Base-by-base conservation (phyloP, 2,329 filamentous ascomycete genomes). In the Trichophyton simii region DNA sequence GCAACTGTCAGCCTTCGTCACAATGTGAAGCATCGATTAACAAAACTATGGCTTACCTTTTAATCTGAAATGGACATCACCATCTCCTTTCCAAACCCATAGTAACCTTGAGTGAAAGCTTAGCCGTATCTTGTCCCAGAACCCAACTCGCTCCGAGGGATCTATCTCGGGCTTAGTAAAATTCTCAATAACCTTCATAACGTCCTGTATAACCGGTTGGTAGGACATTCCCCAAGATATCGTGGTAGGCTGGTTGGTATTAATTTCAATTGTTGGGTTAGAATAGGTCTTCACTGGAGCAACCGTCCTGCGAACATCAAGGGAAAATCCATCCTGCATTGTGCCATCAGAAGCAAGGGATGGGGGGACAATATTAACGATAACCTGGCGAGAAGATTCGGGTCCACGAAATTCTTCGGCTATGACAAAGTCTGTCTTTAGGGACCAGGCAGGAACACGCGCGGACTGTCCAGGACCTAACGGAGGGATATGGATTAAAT, bases 121-220 rank as follows among this genome's bases (percentile, higher is more conserved):
- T 42, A 99, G 81, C 60, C 94, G 83, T 59, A 99, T 91, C 79
- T 99, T 99, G 76, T 99, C 94, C 94, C 94, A 99, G 77, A 99
- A 99, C 2, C 94, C 94, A 55, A 95, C 90, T 61, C 88, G 83
- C 66, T 99, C 95, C 0, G 94, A 97, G 0, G 89, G 87, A 72
- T 99, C 95, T 31, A 96, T 80, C 65, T 92, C 91, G 6, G 92
- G 90, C 71, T 99, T 99, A 0, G 92, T 96, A 72, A 99, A 97
- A 1, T 89, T 92, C 74, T 99, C 94, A 64, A 99, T 88, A 28
- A 91, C 91, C 83, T 97, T 96, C 94, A 99, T 99, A 88, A 97
- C 96, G 70, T 99, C 95, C 72, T 99, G 94, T 57, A 99, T 92
- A 1, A 92, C 92, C 31, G 95, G 94, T 70, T 99, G 95, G 70